A percentile compares a stretch with the other conserved stretches of the same genome.
Conservation (phyloP, 2,329 filamentous ascomycete species). For the Trichoderma harzianum region DNA sequence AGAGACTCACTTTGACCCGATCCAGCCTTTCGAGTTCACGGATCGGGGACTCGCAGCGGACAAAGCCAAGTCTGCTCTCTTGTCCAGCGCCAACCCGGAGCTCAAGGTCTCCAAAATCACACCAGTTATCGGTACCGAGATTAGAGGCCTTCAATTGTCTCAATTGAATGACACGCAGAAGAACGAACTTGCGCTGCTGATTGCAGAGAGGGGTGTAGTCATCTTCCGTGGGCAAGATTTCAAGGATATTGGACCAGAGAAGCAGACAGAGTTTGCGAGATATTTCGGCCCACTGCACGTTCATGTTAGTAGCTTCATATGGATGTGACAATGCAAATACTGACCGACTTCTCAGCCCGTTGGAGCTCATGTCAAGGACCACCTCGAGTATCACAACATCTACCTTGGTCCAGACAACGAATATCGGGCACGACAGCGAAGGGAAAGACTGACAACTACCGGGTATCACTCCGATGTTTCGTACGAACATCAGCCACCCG, state of each 20-base stretch:
- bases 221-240: slow-evolving; percentile 49
- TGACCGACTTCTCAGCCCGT: background rate
- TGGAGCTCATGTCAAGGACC: slow-evolving; percentile 11
- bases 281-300: slow-evolving; percentile 9
- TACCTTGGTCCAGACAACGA: slow-evolving; percentile 13
- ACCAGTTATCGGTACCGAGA: slow-evolving; percentile 41
- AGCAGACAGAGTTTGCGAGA: slow-evolving; percentile 7
- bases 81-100: slow-evolving; percentile 27
- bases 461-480: slow-evolving; percentile 51
- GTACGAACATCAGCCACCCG: slow-evolving; percentile 50
- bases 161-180: slow-evolving; percentile 43
- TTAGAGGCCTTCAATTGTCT: slow-evolving; percentile 42
- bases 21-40: slow-evolving; percentile 19
- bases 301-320: background rate
- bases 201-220: slow-evolving; percentile 45
- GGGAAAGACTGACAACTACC: slow-evolving; percentile 3
- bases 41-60: slow-evolving; percentile 41
- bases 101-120: slow-evolving; percentile 40
- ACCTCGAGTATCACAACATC: slow-evolving; percentile 14
- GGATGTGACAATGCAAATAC: background rate
- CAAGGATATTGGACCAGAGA: slow-evolving; percentile 16
- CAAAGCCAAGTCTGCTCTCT: slow-evolving; percentile 41
- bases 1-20: slow-evolving; percentile 12
- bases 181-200: slow-evolving; percentile 48
- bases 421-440: slow-evolving; percentile 1